A percentile compares a stretch with the other conserved stretches of the same genome.
phyloP scores from a whole-genome alignment of 768 basidiomycete species.

The Coprinopsis strossmayeri region DNA sequence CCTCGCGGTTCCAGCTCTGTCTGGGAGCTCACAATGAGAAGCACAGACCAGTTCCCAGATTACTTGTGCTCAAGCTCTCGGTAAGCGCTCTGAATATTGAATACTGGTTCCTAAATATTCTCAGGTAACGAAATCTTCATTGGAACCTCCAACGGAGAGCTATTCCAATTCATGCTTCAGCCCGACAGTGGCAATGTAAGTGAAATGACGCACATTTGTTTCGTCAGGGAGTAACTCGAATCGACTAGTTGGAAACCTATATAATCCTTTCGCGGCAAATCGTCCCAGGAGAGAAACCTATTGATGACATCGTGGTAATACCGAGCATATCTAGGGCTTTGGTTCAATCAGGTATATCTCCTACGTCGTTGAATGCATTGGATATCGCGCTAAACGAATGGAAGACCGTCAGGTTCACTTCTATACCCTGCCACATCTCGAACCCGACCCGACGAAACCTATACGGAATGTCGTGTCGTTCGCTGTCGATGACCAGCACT shows the following conservation, averaged over 20 bases:
- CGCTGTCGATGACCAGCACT: conserved; percentile 74
- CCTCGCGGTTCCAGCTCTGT: conserved; percentile 3
- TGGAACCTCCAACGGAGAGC: conserved; percentile 79
- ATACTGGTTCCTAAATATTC: background rate
- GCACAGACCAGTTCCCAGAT: conserved; percentile 18
- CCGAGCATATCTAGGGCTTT: conserved; percentile 71
- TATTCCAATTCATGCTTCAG: conserved; percentile 73
- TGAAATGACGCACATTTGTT: background rate
- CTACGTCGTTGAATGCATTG: background rate
- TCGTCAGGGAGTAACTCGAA: background rate
- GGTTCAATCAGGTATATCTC: conserved; percentile 59
- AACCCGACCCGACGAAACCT: conserved; percentile 70
- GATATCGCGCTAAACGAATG: background rate
- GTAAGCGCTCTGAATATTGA: conserved; percentile 24
- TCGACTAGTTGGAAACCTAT: conserved; percentile 50
- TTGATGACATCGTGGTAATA: conserved; percentile 77
- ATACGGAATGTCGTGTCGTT: conserved; percentile 76
- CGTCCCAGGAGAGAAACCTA: conserved; percentile 59
- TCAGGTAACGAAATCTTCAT: conserved; percentile 81
- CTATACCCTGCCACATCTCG: conserved; percentile 75
- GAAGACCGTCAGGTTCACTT: conserved; percentile 68
- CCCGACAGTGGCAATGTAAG: conserved; percentile 46
- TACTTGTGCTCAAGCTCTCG: conserved; percentile 53
- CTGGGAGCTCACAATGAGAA: conserved; percentile 2
- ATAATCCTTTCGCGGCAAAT: conserved; percentile 61